phyloP scores from a whole-genome alignment of 2,329 filamentous ascomycete genomes.

The Diaporthe vaccinii region DNA sequence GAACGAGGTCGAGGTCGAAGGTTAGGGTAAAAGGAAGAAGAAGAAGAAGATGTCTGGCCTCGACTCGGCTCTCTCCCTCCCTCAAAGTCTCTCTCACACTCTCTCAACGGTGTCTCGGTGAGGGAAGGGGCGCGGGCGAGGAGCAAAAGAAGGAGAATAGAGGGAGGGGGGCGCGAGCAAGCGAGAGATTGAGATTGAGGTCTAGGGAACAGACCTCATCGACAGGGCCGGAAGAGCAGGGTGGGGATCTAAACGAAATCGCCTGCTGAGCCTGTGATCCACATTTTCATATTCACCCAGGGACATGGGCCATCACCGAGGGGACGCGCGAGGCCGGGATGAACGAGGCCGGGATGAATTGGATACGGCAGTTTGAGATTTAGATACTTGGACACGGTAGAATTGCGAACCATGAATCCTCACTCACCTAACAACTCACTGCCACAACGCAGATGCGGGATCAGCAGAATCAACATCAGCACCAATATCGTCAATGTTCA shows the following conservation, averaged over 20 bases:
- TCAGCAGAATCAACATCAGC: constrained; percentile 15
- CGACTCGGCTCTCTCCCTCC: constrained; percentile 18
- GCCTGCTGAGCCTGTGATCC: constrained; percentile 27
- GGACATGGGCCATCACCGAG: constrained; percentile 14
- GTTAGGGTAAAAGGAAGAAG: constrained; percentile 22
- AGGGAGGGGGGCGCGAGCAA: neutral
- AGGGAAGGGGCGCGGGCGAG: neutral
- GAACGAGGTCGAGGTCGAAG: constrained; percentile 1
- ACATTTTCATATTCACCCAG: constrained; percentile 22
- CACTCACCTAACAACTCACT: neutral
- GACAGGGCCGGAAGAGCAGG: constrained; percentile 31
- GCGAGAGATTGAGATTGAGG: constrained; percentile 34
- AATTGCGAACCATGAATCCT: neutral
- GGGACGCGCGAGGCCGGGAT: constrained; percentile 6
- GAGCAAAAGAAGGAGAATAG: constrained; percentile 12
- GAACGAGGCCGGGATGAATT: constrained; percentile 15
- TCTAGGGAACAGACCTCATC: constrained; percentile 33
- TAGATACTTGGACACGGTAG: neutral
- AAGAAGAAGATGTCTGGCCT: constrained; percentile 23
- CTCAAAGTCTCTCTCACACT: constrained; percentile 4
- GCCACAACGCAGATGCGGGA: constrained; percentile 6
- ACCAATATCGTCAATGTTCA: neutral
- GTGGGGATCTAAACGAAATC: constrained; percentile 34
- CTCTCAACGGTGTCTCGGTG: constrained; percentile 27
- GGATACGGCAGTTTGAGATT: neutral